Base-by-base conservation (phyloP, 2,329 filamentous ascomycete genomes). In the Boeremia exigua region DNA sequence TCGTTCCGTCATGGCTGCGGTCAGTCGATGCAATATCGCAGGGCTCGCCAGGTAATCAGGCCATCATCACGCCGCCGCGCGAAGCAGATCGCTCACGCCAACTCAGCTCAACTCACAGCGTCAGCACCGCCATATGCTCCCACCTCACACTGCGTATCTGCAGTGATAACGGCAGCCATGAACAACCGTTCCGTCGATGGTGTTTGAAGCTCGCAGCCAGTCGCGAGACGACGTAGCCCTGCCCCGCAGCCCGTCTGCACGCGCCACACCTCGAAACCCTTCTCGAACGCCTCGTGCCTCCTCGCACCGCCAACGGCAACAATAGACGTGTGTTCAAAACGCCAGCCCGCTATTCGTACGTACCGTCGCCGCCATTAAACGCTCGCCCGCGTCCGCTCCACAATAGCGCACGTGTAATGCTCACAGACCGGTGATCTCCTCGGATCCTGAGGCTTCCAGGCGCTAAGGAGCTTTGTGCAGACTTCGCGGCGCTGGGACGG, bases 371-470 rank as follows among this genome's bases (percentile, higher is more conserved):
- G 5, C 19, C 5, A 23, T 23, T 5, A 23, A 30, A 29, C 29
- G 11, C 23, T 36, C 47, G 29, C 28, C 9, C 8, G 23, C 43
- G 43, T 29, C 36, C 19, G 30, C 27, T 15, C 9, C 34, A 11
- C n/a, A 32, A 44, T 44, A 17, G 44, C 30, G 28, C 30, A 19
- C 36, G 49, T 53, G 49, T 34, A 37, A 37, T 29, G 15, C 36
- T 37, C 36, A 11, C 15, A 23, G 19, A 48, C 15, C 28, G 34
- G 12, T 19, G 51, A 39, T 54, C 45, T 43, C 19, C 51, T 48
- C 51, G 51, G 51, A 54, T 48, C 15, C 38, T 48, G 38, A 45
- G 44, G 37, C 51, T 54, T 54, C 51, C 51, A 54, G 15, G 38
- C 50, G 50, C 50, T 54, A 54, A 43, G n/a, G 25, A 25, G 12